Percentiles rank a stretch among this genome's conserved stretches.
These are phyloP conservation scores for Vaccinium myrtillus DNA, from an alignment of 148 eudicot species.

Conservation along the genomic window DNA sequence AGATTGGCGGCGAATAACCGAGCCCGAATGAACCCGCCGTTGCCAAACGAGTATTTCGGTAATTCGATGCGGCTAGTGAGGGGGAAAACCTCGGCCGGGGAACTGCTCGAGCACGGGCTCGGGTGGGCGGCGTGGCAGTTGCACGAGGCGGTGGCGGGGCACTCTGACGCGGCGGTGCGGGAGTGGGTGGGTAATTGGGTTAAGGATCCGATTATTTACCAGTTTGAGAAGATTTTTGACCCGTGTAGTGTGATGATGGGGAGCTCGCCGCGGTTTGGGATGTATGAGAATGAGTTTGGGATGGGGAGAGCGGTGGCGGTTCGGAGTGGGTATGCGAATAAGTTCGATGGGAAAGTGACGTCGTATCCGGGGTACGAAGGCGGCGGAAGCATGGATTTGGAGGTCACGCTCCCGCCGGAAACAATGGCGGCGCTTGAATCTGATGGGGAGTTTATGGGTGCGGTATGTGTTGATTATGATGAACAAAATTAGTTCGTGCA, in stretches of 20 bases:
- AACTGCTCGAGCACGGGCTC: not conserved
- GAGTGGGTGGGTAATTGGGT: conserved; percentile 20
- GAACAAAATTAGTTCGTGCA: too few relatives aligned
- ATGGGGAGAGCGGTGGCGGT: conserved; percentile 29
- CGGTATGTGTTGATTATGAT: not conserved
- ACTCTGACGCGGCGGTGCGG: not conserved
- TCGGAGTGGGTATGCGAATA: conserved; percentile 27
- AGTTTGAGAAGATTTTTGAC: conserved; percentile 17
- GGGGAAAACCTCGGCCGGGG: not conserved
- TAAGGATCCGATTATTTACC: conserved; percentile 11
- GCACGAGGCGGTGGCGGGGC: conserved; percentile 13
- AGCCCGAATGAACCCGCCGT: conserved; percentile 21
- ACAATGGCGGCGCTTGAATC: conserved; percentile 22
- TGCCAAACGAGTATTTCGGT: conserved; percentile 24
- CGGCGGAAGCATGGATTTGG: conserved; percentile 30
- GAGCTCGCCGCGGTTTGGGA: conserved; percentile 30
- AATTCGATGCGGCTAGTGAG: conserved; percentile 15
- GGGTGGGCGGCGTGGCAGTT: not conserved
- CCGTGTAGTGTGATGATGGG: conserved; percentile 22
- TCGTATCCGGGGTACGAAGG: conserved; percentile 25
- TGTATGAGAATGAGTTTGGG: conserved; percentile 30
- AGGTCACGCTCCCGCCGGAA: conserved; percentile 23
- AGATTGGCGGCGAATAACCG: conserved; percentile 20
- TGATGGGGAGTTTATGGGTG: conserved; percentile 22
- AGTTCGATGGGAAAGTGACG: conserved; percentile 30